These are phyloP conservation scores for Diaporthe destruens DNA, from an alignment of 2,329 filamentous ascomycete species.

Conservation along the genomic window DNA sequence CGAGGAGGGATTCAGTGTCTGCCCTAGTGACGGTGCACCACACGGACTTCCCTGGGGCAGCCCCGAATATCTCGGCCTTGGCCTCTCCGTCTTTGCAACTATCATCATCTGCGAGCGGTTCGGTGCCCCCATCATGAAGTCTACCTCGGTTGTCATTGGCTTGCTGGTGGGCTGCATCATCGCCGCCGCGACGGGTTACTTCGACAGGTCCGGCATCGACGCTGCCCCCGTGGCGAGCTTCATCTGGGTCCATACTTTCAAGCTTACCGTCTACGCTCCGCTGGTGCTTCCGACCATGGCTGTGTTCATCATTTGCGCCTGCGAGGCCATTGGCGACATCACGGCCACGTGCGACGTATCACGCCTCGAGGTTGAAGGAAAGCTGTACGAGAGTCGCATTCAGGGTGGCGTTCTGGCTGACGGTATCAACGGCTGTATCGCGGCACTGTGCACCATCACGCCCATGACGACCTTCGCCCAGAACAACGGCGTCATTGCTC, in stretches of 20 bases:
- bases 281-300: constrained; percentile 79
- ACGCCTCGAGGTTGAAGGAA: constrained; percentile 78
- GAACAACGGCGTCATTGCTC: constrained; percentile 86
- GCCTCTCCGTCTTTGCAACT: constrained; percentile 83
- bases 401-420: constrained; percentile 85
- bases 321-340: constrained; percentile 85
- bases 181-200: constrained; percentile 82
- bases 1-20: constrained; percentile 71
- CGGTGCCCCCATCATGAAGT: constrained; percentile 87
- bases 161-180: constrained; percentile 83
- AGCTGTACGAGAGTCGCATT: constrained; percentile 79
- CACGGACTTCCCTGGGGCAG: constrained; percentile 82
- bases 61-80: constrained; percentile 81
- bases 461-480: constrained; percentile 86
- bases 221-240: constrained; percentile 79
- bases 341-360: constrained; percentile 87
- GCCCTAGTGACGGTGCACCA: constrained; percentile 76
- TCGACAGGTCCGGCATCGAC: constrained; percentile 79
- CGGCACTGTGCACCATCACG: constrained; percentile 82
- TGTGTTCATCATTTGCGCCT: constrained; percentile 79
- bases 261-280: constrained; percentile 77
- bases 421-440: constrained; percentile 80
- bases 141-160: constrained; percentile 80
- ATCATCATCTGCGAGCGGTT: constrained; percentile 87
- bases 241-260: constrained; percentile 84